Evolutionary conservation across 352 stramenopile genomes (phyloP), one percentile per base, ranked within the genome.

Genomic region (Phytopythium chamaehyphon): DNA sequence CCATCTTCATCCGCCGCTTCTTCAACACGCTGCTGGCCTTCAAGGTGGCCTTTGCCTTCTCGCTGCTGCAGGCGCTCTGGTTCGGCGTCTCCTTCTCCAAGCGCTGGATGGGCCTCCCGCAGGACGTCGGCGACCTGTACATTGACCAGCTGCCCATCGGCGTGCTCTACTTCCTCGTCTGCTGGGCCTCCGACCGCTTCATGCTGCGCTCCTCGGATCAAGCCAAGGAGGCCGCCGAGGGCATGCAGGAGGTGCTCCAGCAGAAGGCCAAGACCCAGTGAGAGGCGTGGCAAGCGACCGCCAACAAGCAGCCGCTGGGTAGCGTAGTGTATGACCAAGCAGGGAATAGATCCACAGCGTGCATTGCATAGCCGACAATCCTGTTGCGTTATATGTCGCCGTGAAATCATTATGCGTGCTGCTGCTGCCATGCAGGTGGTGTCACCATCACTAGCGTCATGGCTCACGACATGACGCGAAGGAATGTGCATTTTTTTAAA

Each of bases 121-220:
- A 56, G 1, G 63, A 88, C 38, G 54, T 70, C 16, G 82, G 78
- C 33, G 82, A 93, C 50, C 48, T 93, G 16, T 48, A 64, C 36
- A 18, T 57, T 1, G 76, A 89, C 53, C 83, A 93, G 48, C 48
- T 90, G 15, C 61, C 83, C 3, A 87, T 93, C 51, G 83, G 83
- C 15, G 58, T 74, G 24, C 66, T 90, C 51, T 90, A 88, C 64
- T 93, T 93, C 38, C 37, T 73, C 10, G 64, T 93, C 28, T 88
- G 73, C 57, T 93, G 83, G 83, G 60, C 64, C 40, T 81, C 83
- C 37, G 83, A 93, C 59, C 79, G 83, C 46, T 93, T 78, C 62
- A 93, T 93, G 83, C 62, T 93, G 51, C 73, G 79, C 55, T 81
- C 76, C 16, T 66, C 84, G 40, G 62, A 72, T 42, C 53, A 72